Conservation (phyloP, 495 filamentous ascomycete species). For the Saxophila tyrrhenica region DNA sequence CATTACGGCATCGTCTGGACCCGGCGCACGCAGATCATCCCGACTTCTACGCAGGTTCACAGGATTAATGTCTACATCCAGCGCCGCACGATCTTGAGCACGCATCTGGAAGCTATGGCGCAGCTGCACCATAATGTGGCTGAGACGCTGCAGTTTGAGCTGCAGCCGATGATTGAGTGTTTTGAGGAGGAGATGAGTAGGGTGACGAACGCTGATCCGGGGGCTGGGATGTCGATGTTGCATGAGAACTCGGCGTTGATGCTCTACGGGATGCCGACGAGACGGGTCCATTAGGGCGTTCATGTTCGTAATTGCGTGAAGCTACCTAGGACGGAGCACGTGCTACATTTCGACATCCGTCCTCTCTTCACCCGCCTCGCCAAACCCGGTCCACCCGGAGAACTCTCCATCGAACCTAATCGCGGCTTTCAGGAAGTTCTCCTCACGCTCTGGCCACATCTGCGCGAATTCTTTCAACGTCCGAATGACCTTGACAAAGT, state of each 20-base stretch:
- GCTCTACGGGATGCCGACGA: background rate
- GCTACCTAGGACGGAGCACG: no score
- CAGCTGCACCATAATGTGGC: conserved; percentile 6
- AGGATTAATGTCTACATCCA: background rate
- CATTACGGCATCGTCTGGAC: conserved; percentile 5
- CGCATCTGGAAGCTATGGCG: conserved; percentile 3
- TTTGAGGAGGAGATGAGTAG: conserved; percentile 7
- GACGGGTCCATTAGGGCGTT: no score
- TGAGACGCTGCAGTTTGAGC: conserved; percentile 13
- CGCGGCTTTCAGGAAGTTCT: background rate
- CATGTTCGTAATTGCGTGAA: no score
- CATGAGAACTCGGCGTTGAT: background rate
- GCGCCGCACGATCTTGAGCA: conserved; percentile 1
- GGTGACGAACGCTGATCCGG: background rate
- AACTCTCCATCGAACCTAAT: background rate
- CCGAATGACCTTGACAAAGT: background rate
- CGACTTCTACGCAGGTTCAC: background rate
- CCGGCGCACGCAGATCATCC: background rate
- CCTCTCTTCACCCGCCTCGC: background rate
- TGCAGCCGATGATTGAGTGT: conserved; percentile 8
- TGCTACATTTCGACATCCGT: background rate
- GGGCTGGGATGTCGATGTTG: background rate
- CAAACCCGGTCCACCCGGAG: background rate
- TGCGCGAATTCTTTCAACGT: background rate
- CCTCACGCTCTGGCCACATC: background rate